Evolutionary conservation across 2,329 filamentous ascomycete genomes (phyloP).

Genomic region (Phoma herbarum): DNA sequence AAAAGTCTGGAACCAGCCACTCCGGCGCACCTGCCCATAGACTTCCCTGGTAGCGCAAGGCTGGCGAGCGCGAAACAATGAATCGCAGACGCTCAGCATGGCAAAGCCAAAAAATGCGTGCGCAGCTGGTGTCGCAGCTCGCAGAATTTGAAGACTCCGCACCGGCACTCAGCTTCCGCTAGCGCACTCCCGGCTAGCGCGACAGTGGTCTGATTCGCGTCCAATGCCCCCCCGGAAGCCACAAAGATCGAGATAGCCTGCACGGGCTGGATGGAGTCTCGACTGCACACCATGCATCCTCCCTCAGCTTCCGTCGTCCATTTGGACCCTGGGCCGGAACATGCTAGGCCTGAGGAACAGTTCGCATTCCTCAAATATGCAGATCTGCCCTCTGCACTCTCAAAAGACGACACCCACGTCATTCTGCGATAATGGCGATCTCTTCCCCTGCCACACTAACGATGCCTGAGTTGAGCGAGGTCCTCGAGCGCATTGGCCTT

Average conservation of each 20-base stretch:
- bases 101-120: conserved; percentile 9
- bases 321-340: conserved; percentile 24
- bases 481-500: conserved; percentile 46
- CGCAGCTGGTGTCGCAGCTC: not conserved
- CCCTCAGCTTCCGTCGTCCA: conserved; percentile 24
- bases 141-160: conserved; percentile 9
- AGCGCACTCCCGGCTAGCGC: conserved; percentile 7
- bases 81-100: conserved; percentile 6
- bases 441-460: conserved; percentile 29
- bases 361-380: conserved; percentile 35
- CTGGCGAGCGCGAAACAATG: conserved; percentile 1
- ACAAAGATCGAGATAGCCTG: conserved; percentile 5
- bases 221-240: not conserved
- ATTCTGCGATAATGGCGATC: conserved; percentile 38
- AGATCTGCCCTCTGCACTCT: conserved; percentile 22
- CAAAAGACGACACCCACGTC: conserved; percentile 28
- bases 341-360: conserved; percentile 21
- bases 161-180: conserved; percentile 1
- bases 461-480: conserved; percentile 36
- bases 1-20: conserved; percentile 13
- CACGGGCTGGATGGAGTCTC: conserved; percentile 14
- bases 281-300: conserved; percentile 22
- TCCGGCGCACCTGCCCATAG: conserved; percentile 7
- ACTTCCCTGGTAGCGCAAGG: conserved; percentile 1
- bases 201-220: conserved; percentile 11